phyloP scores from a whole-genome alignment of 345 rosid genomes.

The Pugionium cornutum region DNA sequence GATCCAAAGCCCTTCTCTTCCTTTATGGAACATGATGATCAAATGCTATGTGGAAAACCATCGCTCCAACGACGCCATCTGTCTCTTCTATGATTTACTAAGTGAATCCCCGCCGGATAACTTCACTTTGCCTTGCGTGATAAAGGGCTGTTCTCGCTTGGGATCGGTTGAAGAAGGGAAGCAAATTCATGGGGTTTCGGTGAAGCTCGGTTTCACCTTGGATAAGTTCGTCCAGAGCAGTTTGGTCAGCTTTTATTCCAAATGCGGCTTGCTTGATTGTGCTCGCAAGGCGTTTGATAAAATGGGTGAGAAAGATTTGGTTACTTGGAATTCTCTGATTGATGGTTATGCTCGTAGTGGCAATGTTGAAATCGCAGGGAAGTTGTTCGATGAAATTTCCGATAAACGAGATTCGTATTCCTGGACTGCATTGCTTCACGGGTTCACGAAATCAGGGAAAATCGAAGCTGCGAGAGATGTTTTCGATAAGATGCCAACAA shows the following conservation, averaged over 20 bases:
- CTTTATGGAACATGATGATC: slow-evolving; percentile 52
- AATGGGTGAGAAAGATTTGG: slow-evolving; percentile 47
- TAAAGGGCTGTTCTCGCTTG: slow-evolving; percentile 56
- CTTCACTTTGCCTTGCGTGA: slow-evolving; percentile 54
- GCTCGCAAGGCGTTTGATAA: slow-evolving; percentile 50
- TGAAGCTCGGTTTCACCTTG: slow-evolving; percentile 49
- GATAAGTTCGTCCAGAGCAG: slow-evolving; percentile 62
- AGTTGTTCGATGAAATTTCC: slow-evolving; percentile 55
- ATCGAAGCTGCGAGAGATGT: slow-evolving; percentile 47
- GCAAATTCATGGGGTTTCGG: slow-evolving; percentile 57
- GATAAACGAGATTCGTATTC: slow-evolving; percentile 47
- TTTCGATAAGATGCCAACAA: slow-evolving; percentile 45
- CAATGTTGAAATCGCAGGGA: slow-evolving; percentile 41
- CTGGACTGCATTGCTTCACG: slow-evolving; percentile 54
- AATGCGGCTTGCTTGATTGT: slow-evolving; percentile 44
- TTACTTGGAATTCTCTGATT: slow-evolving; percentile 53
- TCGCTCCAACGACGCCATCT: slow-evolving; percentile 47
- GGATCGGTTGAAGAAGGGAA: slow-evolving; percentile 51
- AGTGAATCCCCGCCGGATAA: slow-evolving; percentile 42
- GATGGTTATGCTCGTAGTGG: slow-evolving; percentile 54
- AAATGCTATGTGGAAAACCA: slow-evolving; percentile 50
- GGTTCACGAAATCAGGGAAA: slow-evolving; percentile 47
- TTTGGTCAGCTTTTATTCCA: slow-evolving; percentile 53
- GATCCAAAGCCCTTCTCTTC: slow-evolving; percentile 36
- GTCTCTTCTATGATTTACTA: slow-evolving; percentile 42